Conservation (phyloP, 371 early-diverging fungal species). For the Umbelopsis sp. region DNA sequence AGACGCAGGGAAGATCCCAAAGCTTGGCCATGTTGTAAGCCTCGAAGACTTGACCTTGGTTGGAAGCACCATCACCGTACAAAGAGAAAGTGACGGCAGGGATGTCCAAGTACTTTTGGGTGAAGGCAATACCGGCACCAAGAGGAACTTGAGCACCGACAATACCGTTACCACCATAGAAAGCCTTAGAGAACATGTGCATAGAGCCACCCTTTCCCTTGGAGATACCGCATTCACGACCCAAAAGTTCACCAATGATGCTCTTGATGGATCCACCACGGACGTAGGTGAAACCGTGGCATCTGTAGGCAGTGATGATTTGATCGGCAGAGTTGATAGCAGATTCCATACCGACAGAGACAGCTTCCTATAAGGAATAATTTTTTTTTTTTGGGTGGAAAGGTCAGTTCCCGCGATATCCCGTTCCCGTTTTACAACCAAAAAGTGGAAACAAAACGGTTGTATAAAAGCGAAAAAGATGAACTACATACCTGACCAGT, state of each 20-base stretch:
- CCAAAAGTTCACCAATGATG: conserved; percentile 90
- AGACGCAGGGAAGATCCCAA: conserved; percentile 96
- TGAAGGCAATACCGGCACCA: conserved; percentile 97
- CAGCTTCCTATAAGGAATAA: conserved; percentile 78
- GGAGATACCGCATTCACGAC: conserved; percentile 89
- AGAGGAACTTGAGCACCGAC: conserved; percentile 99
- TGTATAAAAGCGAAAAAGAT: conserved; percentile 4
- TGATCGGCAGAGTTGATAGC: conserved; percentile 90
- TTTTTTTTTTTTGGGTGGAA: neutral
- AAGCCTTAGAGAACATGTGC: conserved; percentile 98
- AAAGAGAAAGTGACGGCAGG: conserved; percentile 86
- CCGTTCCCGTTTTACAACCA: conserved; percentile 22
- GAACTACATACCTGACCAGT: conserved; percentile 85
- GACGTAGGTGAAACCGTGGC: conserved; percentile 97
- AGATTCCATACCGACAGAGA: conserved; percentile 94
- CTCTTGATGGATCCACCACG: conserved; percentile 82
- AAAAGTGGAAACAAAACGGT: neutral
- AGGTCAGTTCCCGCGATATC: conserved; percentile 23
- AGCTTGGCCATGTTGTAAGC: conserved; percentile 99
- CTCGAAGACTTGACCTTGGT: conserved; percentile 99
- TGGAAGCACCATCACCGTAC: conserved; percentile 99
- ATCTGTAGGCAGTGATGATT: conserved; percentile 98
- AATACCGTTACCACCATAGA: conserved; percentile 99
- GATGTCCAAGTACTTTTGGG: conserved; percentile 89
- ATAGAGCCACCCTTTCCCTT: conserved; percentile 99